Percentiles rank a stretch among this genome's conserved stretches.
Evolutionary conservation across 2,329 filamentous ascomycete species (phyloP).

Genomic region (Herpotrichia juniperi): DNA sequence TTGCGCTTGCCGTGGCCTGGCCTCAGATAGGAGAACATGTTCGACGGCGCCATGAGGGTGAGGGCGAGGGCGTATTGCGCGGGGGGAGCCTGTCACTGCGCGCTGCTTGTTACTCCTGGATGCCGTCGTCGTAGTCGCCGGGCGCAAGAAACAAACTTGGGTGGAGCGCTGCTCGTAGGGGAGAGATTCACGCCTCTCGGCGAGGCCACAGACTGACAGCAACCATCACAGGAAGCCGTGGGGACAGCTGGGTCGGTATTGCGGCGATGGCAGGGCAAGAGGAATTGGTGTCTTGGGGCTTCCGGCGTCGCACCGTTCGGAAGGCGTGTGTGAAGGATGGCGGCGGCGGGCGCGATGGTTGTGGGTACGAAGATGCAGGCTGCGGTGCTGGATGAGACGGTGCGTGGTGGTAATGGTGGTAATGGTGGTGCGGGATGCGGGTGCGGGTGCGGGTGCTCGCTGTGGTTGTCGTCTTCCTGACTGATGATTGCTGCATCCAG

Average conservation of each 20-base stretch:
- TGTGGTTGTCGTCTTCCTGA: neutral
- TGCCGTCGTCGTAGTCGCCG: neutral
- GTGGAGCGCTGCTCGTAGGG: neutral
- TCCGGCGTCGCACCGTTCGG: constrained; percentile 31
- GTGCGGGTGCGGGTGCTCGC: neutral
- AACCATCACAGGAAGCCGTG: constrained; percentile 28
- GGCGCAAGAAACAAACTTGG: neutral
- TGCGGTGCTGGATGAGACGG: constrained; percentile 1
- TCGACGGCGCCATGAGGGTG: constrained; percentile 44
- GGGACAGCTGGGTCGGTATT: constrained; percentile 11
- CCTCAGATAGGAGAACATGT: constrained; percentile 48
- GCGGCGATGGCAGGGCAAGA: constrained; percentile 3
- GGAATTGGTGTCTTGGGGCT: constrained; percentile 14
- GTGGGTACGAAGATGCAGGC: neutral
- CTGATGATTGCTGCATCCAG: neutral
- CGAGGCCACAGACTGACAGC: constrained; percentile 36
- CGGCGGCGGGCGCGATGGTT: neutral
- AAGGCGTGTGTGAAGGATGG: constrained; percentile 7
- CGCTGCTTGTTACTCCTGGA: constrained; percentile 17
- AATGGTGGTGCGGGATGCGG: neutral
- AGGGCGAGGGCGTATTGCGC: constrained; percentile 6
- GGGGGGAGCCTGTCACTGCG: constrained; percentile 7
- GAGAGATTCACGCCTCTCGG: constrained; percentile 34
- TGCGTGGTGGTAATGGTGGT: too few species aligned
- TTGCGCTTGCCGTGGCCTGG: constrained; percentile 47